phyloP scores from a whole-genome alignment of 164 flowering plant genomes.

The Pachysandra terminalis region DNA sequence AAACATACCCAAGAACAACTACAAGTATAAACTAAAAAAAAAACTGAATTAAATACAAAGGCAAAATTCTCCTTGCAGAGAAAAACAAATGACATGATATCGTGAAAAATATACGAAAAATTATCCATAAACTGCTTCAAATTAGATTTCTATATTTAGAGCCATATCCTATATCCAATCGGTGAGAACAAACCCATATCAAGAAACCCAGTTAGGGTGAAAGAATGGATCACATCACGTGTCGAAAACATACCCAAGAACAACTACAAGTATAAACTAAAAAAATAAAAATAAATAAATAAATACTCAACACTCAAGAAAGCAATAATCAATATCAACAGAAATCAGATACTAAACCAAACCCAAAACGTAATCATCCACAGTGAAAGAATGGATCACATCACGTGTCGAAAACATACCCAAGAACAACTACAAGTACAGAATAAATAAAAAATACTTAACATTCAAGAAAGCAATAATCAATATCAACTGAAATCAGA shows the following conservation, averaged over 20 bases:
- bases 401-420: background rate
- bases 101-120: too few species aligned
- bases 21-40: background rate
- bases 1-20: background rate
- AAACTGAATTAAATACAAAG: background rate
- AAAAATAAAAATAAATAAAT: too few species aligned
- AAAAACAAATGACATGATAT: too few species aligned
- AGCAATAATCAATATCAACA: background rate
- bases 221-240: background rate
- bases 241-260: background rate
- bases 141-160: background rate
- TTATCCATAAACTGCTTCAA: background rate
- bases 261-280: background rate
- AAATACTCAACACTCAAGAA: background rate
- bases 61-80: background rate
- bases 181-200: too few species aligned
- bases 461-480: background rate
- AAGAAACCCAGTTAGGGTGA: background rate
- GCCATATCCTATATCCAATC: background rate
- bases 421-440: background rate
- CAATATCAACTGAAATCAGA: background rate
- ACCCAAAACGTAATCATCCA: too few species aligned
- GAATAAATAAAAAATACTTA: too few species aligned
- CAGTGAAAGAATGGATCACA: background rate
- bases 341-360: background rate